Conservation (phyloP, 148 eudicot species). For the Amaranthus hypochondriacus region DNA sequence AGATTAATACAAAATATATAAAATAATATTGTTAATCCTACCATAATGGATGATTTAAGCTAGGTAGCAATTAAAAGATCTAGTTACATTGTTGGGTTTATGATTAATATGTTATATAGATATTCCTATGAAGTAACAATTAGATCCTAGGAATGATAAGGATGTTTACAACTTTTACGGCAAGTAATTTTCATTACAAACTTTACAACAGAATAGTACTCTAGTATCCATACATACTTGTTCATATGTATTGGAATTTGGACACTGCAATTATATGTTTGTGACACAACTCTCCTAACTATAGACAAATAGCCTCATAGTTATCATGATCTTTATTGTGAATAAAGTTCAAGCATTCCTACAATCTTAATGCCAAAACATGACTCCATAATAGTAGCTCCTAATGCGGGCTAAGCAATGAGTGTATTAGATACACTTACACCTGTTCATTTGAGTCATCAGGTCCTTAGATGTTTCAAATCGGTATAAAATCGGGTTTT, state of each 20-base stretch:
- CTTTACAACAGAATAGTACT: neutral
- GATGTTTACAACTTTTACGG: conserved; percentile 13
- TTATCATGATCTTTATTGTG: conserved; percentile 3
- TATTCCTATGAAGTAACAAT: too few relatives aligned
- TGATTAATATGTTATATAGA: too few relatives aligned
- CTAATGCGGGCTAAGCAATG: conserved; percentile 8
- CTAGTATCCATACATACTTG: neutral
- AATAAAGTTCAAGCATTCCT: conserved; percentile 3
- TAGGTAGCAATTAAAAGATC: too few relatives aligned
- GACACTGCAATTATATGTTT: neutral
- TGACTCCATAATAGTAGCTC: conserved; percentile 7
- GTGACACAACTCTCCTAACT: neutral
- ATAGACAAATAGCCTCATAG: neutral
- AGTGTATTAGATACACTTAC: conserved; percentile 1
- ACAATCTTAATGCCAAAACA: conserved; percentile 2
- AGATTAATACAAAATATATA: neutral
- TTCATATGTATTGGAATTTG: neutral
- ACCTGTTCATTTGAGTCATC: neutral
- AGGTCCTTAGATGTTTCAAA: too few relatives aligned
- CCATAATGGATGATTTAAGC: neutral
- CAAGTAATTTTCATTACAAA: conserved; percentile 4
- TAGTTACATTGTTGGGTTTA: too few relatives aligned
- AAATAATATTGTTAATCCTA: neutral
- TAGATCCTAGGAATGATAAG: conserved; percentile 1
- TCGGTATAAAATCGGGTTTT: too few relatives aligned